These are phyloP conservation scores for Drechslera avenae DNA, from an alignment of 2,329 filamentous ascomycete genomes.

Conservation along the genomic window DNA sequence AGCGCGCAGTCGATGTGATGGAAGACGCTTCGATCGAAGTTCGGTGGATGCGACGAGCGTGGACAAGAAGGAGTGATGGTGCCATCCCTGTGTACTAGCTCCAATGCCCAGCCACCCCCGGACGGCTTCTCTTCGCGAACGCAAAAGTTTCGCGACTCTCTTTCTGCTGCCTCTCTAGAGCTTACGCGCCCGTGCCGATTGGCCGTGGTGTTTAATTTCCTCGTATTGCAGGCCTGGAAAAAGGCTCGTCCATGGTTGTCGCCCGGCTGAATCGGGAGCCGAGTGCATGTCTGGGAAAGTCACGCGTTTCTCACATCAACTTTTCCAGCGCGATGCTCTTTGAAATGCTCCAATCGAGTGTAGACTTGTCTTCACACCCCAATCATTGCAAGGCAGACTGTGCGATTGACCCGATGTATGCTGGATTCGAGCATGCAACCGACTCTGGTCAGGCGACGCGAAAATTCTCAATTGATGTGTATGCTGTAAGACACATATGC, in stretches of 20 bases:
- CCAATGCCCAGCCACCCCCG: constrained; percentile 16
- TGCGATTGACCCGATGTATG: too few relatives aligned
- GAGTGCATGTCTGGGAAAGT: constrained; percentile 3
- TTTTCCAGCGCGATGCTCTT: background rate
- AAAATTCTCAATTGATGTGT: too few relatives aligned
- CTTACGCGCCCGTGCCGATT: constrained; percentile 15
- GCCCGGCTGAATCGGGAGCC: too few relatives aligned
- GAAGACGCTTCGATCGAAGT: constrained; percentile 15
- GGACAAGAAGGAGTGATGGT: constrained; percentile 15
- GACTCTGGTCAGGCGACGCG: too few relatives aligned
- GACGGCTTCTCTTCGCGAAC: constrained; percentile 13
- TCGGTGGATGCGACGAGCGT: constrained; percentile 15
- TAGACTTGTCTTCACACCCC: too few relatives aligned
- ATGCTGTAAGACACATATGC: too few relatives aligned
- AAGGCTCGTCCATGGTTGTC: constrained; percentile 5
- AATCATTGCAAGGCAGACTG: too few relatives aligned
- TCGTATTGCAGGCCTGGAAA: constrained; percentile 13
- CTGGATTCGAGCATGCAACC: too few relatives aligned
- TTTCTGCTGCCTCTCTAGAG: constrained; percentile 2
- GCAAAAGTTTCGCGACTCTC: constrained; percentile 8
- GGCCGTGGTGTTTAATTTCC: constrained; percentile 9
- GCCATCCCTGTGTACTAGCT: constrained; percentile 23
- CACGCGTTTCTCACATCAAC: constrained; percentile 10
- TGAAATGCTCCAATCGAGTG: background rate
- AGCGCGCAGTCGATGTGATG: constrained; percentile 25